phyloP scores from a whole-genome alignment of 352 stramenopile genomes.

The Globisporangium paroecandrum region DNA sequence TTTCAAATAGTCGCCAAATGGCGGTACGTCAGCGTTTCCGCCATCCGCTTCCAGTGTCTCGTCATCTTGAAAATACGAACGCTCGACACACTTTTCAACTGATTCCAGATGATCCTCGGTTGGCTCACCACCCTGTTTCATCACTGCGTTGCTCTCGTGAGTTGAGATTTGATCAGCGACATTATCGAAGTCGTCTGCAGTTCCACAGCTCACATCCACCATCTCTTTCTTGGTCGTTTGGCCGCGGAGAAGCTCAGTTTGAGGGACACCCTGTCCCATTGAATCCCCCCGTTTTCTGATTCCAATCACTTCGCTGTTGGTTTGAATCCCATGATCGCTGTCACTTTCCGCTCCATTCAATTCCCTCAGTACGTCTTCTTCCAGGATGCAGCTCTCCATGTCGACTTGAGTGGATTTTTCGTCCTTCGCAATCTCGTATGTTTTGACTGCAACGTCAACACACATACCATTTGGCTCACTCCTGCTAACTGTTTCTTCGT shows the following conservation, averaged over 20 bases:
- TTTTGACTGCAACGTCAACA: background rate
- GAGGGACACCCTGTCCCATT: background rate
- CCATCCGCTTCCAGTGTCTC: background rate
- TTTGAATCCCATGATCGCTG: background rate
- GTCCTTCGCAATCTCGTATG: background rate
- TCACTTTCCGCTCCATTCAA: background rate
- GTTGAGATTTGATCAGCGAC: background rate
- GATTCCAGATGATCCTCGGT: background rate
- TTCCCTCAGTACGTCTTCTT: background rate
- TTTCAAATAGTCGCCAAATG: background rate
- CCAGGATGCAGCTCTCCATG: background rate
- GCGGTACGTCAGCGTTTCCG: too few relatives aligned
- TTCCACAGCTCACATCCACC: conserved; percentile 6
- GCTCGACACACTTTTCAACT: background rate
- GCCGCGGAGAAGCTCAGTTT: background rate
- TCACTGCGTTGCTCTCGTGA: background rate
- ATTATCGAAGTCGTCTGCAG: background rate
- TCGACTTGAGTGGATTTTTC: conserved; percentile 2
- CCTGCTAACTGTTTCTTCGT: background rate
- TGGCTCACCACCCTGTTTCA: background rate
- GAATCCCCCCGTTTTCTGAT: background rate
- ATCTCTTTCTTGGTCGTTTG: background rate
- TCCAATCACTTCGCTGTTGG: background rate
- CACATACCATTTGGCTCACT: background rate
- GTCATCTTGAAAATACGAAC: too few relatives aligned